Conservation (phyloP, 176 grass and related monocot species). For the Musa beccarii region DNA sequence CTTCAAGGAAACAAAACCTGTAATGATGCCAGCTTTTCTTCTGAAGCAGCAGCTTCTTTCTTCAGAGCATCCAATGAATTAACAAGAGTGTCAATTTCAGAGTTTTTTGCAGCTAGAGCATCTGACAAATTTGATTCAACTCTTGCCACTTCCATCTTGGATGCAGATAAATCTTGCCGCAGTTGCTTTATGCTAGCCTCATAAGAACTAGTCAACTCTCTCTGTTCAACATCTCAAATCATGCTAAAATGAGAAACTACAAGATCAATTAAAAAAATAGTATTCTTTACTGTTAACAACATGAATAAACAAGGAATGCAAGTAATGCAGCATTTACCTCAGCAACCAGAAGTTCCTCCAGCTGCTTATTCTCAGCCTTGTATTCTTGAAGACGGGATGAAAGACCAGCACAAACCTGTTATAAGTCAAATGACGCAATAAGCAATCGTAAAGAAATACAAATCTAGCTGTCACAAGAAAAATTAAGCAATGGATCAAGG, state of each 20-base stretch:
- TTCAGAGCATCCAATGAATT: slow-evolving; percentile 80
- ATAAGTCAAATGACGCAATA: slow-evolving; percentile 24
- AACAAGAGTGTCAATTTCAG: slow-evolving; percentile 76
- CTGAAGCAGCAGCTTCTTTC: slow-evolving; percentile 58
- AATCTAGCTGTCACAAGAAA: neutral
- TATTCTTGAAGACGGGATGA: slow-evolving; percentile 98
- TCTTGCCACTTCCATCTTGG: slow-evolving; percentile 66
- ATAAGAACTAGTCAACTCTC: slow-evolving; percentile 66
- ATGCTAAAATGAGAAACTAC: slow-evolving; percentile 5
- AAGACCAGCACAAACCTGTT: slow-evolving; percentile 88
- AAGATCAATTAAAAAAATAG: neutral
- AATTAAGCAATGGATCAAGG: neutral
- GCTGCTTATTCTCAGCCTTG: slow-evolving; percentile 93
- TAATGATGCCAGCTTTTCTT: slow-evolving; percentile 58
- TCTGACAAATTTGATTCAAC: slow-evolving; percentile 96
- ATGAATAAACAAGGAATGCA: slow-evolving; percentile 14
- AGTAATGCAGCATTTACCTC: slow-evolving; percentile 40
- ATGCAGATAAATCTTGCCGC: slow-evolving; percentile 66
- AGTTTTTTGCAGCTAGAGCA: slow-evolving; percentile 88
- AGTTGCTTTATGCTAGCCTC: slow-evolving; percentile 84
- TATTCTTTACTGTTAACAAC: slow-evolving; percentile 9
- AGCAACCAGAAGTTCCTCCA: slow-evolving; percentile 92
- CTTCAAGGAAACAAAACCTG: slow-evolving; percentile 49
- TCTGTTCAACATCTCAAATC: slow-evolving; percentile 45
- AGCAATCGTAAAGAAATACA: slow-evolving; percentile 15